Conservation (phyloP, 2,329 filamentous ascomycete genomes). For the Apiospora arundinis region DNA sequence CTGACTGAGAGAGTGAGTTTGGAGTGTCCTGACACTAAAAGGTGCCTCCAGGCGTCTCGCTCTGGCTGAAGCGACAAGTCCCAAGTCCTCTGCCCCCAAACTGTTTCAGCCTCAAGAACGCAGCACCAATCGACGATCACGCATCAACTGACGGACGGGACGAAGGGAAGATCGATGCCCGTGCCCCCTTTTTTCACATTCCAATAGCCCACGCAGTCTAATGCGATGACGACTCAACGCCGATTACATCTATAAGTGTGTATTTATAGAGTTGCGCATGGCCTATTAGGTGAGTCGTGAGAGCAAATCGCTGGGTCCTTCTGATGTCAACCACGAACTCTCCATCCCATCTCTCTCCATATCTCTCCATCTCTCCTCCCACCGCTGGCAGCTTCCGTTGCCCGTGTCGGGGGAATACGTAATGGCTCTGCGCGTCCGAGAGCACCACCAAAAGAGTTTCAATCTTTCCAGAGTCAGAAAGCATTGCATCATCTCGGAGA, state of each 20-base stretch:
- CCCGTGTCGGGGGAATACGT: constrained; percentile 11
- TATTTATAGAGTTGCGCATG: background rate
- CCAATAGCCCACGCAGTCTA: background rate
- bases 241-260: background rate
- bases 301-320: background rate
- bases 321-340: background rate
- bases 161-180: constrained; percentile 2
- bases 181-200: background rate
- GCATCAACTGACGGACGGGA: constrained; percentile 23
- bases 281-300: background rate
- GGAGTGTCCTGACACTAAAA: too few species aligned
- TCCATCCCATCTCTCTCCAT: background rate
- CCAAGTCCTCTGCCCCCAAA: constrained; percentile 24
- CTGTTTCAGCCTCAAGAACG: constrained; percentile 33
- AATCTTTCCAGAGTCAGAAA: background rate
- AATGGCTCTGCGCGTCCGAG: constrained; percentile 15
- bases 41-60: constrained; percentile 1
- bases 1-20: too few species aligned
- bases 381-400: background rate
- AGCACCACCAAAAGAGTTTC: background rate
- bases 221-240: background rate
- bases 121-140: constrained; percentile 33
- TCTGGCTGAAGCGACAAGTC: background rate
- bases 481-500: constrained; percentile 7
- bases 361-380: background rate